phyloP scores from a whole-genome alignment of 305 asterid species.

The Fraxinus albicans region DNA sequence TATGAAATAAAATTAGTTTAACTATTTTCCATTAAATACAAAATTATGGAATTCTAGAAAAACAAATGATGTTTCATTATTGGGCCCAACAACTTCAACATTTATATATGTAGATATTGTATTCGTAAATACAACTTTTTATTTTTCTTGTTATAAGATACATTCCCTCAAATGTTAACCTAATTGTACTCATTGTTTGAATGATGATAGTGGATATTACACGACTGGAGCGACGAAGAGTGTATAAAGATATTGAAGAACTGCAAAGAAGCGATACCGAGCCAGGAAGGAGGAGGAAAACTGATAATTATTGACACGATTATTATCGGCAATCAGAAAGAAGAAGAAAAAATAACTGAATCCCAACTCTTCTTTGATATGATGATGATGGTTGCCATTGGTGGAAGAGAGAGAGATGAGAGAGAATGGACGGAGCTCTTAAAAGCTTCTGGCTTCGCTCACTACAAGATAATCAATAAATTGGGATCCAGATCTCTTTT shows the following conservation, averaged over 20 bases:
- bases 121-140: background rate
- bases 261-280: conserved; percentile 36
- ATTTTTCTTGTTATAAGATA: too few relatives aligned
- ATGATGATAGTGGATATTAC: conserved; percentile 32
- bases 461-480: background rate
- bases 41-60: background rate
- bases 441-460: background rate
- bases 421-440: conserved; percentile 28
- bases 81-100: background rate
- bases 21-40: background rate
- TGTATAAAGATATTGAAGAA: conserved; percentile 28
- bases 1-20: background rate
- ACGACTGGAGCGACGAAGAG: conserved; percentile 37
- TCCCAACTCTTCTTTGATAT: conserved; percentile 35
- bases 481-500: conserved; percentile 1
- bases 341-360: conserved; percentile 17
- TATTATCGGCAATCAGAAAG: conserved; percentile 13
- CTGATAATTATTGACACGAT: conserved; percentile 31
- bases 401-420: conserved; percentile 31
- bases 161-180: background rate
- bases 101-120: background rate
- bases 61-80: background rate
- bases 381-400: conserved; percentile 27
- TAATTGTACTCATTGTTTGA: background rate
- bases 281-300: conserved; percentile 29